phyloP scores from a whole-genome alignment of 139 green algal genomes.

The Zygnema cylindricum region DNA sequence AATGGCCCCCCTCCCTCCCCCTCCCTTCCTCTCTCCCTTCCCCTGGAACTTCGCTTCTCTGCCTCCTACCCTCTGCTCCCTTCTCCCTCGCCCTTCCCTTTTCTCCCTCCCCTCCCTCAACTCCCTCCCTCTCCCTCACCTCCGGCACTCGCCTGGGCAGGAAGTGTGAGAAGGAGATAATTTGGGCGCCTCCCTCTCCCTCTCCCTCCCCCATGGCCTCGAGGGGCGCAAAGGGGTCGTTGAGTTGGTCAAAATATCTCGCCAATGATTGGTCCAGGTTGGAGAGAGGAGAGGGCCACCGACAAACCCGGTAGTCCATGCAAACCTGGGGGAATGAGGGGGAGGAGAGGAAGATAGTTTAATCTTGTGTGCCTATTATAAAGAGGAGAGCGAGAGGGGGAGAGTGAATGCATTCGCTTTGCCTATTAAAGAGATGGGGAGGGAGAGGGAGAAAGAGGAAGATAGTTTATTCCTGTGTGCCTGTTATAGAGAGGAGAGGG shows the following conservation, averaged over 20 bases:
- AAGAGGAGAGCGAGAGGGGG: neutral
- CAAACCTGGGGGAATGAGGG: constrained; percentile 4
- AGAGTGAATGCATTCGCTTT: no score
- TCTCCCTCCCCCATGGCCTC: neutral
- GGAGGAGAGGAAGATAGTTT: neutral
- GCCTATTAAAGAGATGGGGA: neutral
- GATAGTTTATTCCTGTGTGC: neutral
- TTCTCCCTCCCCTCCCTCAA: neutral
- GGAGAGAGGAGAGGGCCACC: constrained; percentile 48
- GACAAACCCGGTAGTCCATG: constrained; percentile 65
- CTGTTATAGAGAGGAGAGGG: neutral
- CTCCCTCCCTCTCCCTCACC: no score
- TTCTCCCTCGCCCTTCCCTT: constrained; percentile 26
- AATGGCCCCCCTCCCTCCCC: no score
- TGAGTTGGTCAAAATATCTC: constrained; percentile 43
- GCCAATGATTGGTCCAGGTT: constrained; percentile 17
- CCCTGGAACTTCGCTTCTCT: neutral
- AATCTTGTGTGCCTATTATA: neutral
- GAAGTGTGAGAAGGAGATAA: constrained; percentile 66
- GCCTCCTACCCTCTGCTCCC: constrained; percentile 11
- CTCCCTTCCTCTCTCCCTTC: neutral
- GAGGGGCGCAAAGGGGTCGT: constrained; percentile 31
- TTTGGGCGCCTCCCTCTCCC: neutral
- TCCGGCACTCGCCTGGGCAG: constrained; percentile 63
- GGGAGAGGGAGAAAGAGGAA: neutral